phyloP scores from a whole-genome alignment of 1,284 basidiomycete species.

The Trametes pubescens region DNA sequence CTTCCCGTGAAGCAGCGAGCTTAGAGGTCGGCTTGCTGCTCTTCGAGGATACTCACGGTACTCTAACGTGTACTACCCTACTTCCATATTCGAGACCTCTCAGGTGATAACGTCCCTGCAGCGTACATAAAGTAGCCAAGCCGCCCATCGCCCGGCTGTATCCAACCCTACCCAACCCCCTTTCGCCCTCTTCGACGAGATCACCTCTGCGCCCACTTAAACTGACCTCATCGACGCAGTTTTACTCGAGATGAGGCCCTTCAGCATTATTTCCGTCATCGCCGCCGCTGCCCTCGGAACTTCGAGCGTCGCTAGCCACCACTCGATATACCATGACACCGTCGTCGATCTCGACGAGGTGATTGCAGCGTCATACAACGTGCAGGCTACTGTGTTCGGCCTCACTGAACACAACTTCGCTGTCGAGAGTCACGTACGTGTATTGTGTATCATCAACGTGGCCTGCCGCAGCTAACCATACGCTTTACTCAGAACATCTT shows the following conservation, averaged over 20 bases:
- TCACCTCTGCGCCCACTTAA: no score
- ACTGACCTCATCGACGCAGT: background rate
- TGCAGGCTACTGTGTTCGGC: background rate
- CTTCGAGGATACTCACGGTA: no score
- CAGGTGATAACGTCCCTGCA: no score
- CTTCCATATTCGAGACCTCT: no score
- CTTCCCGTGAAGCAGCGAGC: no score
- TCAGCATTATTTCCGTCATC: background rate
- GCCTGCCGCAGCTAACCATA: background rate
- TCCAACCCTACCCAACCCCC: no score
- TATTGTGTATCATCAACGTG: background rate
- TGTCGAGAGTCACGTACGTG: background rate
- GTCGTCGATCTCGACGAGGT: background rate
- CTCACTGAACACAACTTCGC: background rate
- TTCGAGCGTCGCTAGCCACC: background rate
- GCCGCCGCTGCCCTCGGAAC: background rate
- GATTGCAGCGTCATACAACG: background rate
- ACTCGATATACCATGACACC: background rate
- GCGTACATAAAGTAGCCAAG: no score
- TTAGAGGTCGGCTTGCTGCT: no score
- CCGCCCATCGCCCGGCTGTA: no score
- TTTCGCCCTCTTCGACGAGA: no score
- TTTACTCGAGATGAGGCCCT: background rate
- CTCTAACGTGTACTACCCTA: no score
- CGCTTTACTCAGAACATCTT: background rate